Percentiles rank a stretch among this genome's conserved stretches.
Conservation (phyloP, 2,329 filamentous ascomycete species). For the Calonectria fujianensis region DNA sequence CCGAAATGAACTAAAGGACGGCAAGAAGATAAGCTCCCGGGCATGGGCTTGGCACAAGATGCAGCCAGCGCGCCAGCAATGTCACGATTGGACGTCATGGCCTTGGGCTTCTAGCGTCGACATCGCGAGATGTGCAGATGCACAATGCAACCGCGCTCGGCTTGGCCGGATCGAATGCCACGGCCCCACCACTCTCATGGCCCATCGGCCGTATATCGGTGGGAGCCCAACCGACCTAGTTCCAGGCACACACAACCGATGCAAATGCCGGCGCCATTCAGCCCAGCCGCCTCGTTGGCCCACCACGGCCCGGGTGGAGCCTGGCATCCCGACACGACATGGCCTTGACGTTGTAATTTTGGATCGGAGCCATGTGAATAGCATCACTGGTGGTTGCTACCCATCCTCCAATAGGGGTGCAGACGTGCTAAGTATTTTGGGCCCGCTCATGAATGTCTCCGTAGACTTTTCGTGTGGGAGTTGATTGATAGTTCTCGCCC, state of each 20-base stretch:
- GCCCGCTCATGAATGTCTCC: too few relatives aligned
- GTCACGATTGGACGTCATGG: background rate
- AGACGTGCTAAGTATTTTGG: background rate
- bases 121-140: background rate
- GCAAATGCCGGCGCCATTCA: constrained; percentile 16
- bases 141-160: background rate
- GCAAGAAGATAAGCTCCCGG: constrained; percentile 6
- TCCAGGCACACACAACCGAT: constrained; percentile 1
- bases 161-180: constrained; percentile 2
- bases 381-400: background rate
- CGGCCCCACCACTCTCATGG: background rate
- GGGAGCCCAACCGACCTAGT: background rate
- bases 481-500: background rate
- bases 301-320: constrained; percentile 4
- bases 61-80: background rate
- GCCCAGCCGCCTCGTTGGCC: constrained; percentile 1
- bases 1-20: constrained; percentile 18
- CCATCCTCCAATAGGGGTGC: background rate
- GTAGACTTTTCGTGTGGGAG: background rate
- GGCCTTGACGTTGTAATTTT: background rate
- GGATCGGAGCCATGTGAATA: background rate
- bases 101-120: background rate
- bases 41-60: background rate
- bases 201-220: constrained; percentile 17
- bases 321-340: background rate